Evolutionary conservation across 495 filamentous ascomycete species (phyloP).

Genomic region (Aspergillus sclerotioniger): DNA sequence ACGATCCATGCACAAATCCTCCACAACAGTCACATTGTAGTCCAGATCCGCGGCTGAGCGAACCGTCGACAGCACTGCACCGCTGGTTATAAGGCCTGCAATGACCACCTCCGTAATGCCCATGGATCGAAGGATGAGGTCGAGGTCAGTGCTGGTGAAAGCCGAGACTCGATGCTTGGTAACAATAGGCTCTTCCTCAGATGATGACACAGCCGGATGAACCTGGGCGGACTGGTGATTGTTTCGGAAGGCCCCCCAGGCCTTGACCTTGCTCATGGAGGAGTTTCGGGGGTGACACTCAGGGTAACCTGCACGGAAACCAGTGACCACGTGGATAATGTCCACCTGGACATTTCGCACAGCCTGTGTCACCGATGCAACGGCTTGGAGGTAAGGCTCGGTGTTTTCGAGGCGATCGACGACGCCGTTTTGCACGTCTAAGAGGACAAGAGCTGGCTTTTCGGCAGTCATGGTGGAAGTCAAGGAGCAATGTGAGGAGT

Average conservation of each 20-base stretch:
- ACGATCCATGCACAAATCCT: constrained; percentile 38
- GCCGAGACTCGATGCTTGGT: constrained; percentile 39
- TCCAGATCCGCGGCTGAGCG: constrained; percentile 38
- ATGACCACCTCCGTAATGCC: constrained; percentile 30
- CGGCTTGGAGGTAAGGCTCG: not conserved
- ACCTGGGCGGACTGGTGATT: constrained; percentile 21
- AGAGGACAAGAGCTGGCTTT: not conserved
- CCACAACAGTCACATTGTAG: constrained; percentile 33
- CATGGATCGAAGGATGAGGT: constrained; percentile 33
- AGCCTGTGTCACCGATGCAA: not conserved
- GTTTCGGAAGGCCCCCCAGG: constrained; percentile 22
- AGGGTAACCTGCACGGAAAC: constrained; percentile 34
- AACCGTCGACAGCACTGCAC: constrained; percentile 42
- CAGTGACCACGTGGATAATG: constrained; percentile 34
- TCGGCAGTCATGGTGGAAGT: not conserved
- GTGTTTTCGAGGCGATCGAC: not conserved
- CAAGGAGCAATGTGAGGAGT: not conserved
- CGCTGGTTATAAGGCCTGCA: constrained; percentile 35
- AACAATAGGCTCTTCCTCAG: constrained; percentile 26
- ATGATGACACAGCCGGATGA: constrained; percentile 24
- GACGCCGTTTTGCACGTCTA: not conserved
- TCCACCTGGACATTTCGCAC: not conserved
- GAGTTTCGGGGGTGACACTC: constrained; percentile 28
- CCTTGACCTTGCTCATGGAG: constrained; percentile 19
- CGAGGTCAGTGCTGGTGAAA: constrained; percentile 35